Percentiles rank a stretch among this genome's conserved stretches.
Evolutionary conservation across 1,284 basidiomycete genomes (phyloP).

Genomic region (Ganoderma sinense): DNA sequence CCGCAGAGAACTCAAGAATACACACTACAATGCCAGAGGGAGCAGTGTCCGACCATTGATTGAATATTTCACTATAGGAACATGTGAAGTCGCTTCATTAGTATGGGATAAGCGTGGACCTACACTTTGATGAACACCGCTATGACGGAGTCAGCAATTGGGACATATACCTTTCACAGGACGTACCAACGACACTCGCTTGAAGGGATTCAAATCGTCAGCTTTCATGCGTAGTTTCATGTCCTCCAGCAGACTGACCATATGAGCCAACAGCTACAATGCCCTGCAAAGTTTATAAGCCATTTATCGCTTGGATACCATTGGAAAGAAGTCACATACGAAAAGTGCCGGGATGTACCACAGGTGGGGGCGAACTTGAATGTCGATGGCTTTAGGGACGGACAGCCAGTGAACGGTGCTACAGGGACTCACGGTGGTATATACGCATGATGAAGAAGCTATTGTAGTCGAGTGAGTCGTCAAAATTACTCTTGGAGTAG

Average conservation of each 20-base stretch:
- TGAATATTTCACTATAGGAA: neutral
- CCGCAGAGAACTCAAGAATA: neutral
- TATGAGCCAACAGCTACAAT: conserved; percentile 20
- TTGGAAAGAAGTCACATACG: neutral
- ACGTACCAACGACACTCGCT: conserved; percentile 18
- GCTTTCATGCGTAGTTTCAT: neutral
- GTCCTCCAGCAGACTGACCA: conserved; percentile 11
- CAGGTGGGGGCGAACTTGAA: conserved; percentile 20
- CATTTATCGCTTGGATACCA: neutral
- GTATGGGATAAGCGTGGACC: neutral
- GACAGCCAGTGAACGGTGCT: neutral
- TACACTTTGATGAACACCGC: conserved; percentile 13
- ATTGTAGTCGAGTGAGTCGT: neutral
- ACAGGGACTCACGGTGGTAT: conserved; percentile 16
- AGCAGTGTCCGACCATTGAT: conserved; percentile 10
- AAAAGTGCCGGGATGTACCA: conserved; percentile 25
- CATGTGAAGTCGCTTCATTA: neutral
- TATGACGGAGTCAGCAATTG: neutral
- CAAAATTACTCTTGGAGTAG: neutral
- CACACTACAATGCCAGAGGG: conserved; percentile 12
- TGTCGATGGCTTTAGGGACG: neutral
- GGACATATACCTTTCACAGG: neutral
- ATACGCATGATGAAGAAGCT: conserved; percentile 31
- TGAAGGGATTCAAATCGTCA: neutral
- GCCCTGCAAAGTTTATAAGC: conserved; percentile 4